These are phyloP conservation scores for Yamadazyma mexicana DNA, from an alignment of 1,139 yeast species.

Conservation along the genomic window DNA sequence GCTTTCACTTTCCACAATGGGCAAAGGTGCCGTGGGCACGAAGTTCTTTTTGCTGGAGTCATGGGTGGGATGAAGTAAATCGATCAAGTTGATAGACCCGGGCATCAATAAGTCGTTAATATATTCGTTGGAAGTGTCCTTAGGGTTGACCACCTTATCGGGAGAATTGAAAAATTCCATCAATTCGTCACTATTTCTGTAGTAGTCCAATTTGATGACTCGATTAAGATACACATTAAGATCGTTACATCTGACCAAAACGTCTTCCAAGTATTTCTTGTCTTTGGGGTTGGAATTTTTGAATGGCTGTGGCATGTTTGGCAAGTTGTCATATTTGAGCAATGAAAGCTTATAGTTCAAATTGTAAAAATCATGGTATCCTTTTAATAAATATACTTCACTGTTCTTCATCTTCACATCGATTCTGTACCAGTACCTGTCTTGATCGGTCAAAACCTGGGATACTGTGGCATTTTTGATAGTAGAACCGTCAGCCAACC, in stretches of 20 bases:
- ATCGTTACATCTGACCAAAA: constrained; percentile 31
- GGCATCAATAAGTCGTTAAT: constrained; percentile 24
- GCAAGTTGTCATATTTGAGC: constrained; percentile 22
- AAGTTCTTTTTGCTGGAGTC: constrained; percentile 15
- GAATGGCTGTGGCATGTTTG: constrained; percentile 42
- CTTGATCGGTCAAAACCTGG: constrained; percentile 34
- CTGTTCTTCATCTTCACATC: constrained; percentile 36
- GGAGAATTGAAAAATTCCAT: constrained; percentile 15
- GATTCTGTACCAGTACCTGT: constrained; percentile 44
- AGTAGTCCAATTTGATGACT: constrained; percentile 17
- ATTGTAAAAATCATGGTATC: constrained; percentile 46
- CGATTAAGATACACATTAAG: constrained; percentile 35
- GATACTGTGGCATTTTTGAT: constrained; percentile 34
- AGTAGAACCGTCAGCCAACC: constrained; percentile 17
- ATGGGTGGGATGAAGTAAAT: constrained; percentile 12
- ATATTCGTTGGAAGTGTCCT: constrained; percentile 14
- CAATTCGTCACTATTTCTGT: constrained; percentile 19
- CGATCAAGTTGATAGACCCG: constrained; percentile 25
- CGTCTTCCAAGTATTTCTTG: constrained; percentile 20
- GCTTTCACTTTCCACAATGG: constrained; percentile 19
- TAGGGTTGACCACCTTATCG: constrained; percentile 10
- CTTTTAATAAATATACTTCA: constrained; percentile 32
- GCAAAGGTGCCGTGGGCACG: constrained; percentile 33
- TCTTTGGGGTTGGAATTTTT: constrained; percentile 15
- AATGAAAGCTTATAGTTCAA: constrained; percentile 28